Conservation (phyloP, 2,329 filamentous ascomycete species). For the Phialophora verrucosa region DNA sequence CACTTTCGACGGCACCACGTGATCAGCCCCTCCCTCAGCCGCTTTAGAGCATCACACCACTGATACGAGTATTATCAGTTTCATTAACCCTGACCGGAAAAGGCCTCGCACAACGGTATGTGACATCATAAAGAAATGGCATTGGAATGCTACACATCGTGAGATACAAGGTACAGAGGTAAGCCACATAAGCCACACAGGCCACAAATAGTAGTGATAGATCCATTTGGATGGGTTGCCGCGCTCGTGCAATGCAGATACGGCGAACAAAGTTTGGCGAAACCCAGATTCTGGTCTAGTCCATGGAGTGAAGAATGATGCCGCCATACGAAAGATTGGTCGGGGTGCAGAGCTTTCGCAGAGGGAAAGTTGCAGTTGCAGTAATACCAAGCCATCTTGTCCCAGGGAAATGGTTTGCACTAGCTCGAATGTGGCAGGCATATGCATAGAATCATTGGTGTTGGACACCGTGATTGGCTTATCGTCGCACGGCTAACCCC, state of each 20-base stretch:
- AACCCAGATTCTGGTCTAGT: background rate
- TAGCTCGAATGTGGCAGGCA: background rate
- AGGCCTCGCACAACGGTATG: background rate
- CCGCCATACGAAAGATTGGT: background rate
- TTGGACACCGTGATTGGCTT: background rate
- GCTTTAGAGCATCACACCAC: background rate
- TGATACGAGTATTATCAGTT: background rate
- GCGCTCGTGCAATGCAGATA: background rate
- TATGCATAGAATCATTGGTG: background rate
- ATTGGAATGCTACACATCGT: background rate
- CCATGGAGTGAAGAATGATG: background rate
- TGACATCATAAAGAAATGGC: background rate
- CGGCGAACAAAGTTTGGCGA: background rate
- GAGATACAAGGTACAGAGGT: background rate
- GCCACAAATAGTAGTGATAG: background rate
- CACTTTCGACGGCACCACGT: background rate
- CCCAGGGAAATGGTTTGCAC: background rate
- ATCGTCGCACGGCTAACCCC: background rate
- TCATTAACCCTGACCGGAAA: background rate
- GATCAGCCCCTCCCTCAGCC: background rate
- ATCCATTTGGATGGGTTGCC: background rate
- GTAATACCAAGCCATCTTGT: background rate
- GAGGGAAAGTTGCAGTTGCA: background rate
- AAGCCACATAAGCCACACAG: background rate
- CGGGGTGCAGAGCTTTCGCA: background rate